Conservation (phyloP, 805 yeast species). For the Yarrowia hollandica region DNA sequence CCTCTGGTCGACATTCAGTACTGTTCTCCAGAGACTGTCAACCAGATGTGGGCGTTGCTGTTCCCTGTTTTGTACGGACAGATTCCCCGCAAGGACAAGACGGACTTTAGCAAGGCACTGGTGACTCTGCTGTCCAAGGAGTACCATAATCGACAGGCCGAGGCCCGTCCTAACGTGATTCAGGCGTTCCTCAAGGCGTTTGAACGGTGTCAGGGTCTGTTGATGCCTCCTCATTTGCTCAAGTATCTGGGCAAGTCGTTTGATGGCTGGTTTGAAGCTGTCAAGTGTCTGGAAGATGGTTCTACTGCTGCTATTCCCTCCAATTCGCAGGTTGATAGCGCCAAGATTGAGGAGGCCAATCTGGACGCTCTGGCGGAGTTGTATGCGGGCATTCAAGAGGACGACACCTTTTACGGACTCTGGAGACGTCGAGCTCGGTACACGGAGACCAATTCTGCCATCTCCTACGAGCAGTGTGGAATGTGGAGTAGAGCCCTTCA, state of each 20-base stretch:
- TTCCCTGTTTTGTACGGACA: conserved; percentile 80
- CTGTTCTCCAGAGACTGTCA: conserved; percentile 75
- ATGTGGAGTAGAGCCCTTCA: conserved; percentile 93
- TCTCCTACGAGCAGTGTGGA: conserved; percentile 93
- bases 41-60: conserved; percentile 75
- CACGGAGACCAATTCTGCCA: conserved; percentile 86
- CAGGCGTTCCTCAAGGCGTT: conserved; percentile 81
- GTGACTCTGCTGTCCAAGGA: conserved; percentile 83
- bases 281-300: conserved; percentile 77
- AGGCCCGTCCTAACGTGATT: conserved; percentile 81
- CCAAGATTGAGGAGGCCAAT: conserved; percentile 76
- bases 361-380: conserved; percentile 89
- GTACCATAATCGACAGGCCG: conserved; percentile 88
- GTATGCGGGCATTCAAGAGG: conserved; percentile 85
- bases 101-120: conserved; percentile 79
- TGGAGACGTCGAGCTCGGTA: conserved; percentile 98
- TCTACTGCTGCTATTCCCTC: conserved; percentile 50
- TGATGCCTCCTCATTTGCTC: conserved; percentile 81
- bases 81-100: conserved; percentile 74
- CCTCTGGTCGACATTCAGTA: conserved; percentile 82
- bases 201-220: conserved; percentile 63
- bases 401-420: conserved; percentile 94
- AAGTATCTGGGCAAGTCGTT: conserved; percentile 85
- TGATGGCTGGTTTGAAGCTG: conserved; percentile 88
- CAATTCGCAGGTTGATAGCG: conserved; percentile 52